Evolutionary conservation across 2,329 filamentous ascomycete species (phyloP), one percentile per base, ranked within the genome.

Genomic region (Parastagonospora avenae): DNA sequence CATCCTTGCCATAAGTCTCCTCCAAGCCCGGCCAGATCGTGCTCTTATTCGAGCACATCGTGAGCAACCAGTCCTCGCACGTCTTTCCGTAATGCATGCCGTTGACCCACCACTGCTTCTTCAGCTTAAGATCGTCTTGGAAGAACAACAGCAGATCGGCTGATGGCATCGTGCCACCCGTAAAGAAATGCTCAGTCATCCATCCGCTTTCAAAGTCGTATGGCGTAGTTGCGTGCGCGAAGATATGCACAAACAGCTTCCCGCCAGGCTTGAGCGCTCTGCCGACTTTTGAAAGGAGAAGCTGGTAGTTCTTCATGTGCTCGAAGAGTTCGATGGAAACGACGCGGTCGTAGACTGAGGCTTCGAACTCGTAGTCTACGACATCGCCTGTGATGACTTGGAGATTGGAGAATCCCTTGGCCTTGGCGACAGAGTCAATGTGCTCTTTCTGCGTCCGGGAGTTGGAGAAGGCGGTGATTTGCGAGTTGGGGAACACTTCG

Each of bases 121-220:
- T 74, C 28, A 89, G 68, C 45, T 72, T 79, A 43, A 90, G 68
- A 63, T 89, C 80, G 19, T 77, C 74, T 70, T 90, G 86, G 65
- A 89, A 90, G 65, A 82, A 89, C 35, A 86, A 76, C 52, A 90
- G 70, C 46, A 90, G 71, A 67, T 90, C 87, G 0, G 85, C 81
- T 36, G 80, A 85, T 3, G 84, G 85, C 87, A 90, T 90, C 6
- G 85, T 89, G 2, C 87, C 87, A 10, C 87, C 87, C 0, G 85
- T 87, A 73, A 90, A 90, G 77, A 90, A 90, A 64, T 89, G 80
- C 54, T 82, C 82, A 43, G 85, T 87, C 87, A 90, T 90, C 87
- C 87, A 90, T 30, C 87, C 87, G 42, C 82, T 80, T 54, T 89
- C 86, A 58, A 85, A 90, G 65, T 89, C 85, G 64, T 90, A 90